Evolutionary conservation across 345 rosid species (phyloP), one percentile per base, ranked within the genome.

Genomic region (Murraya paniculata): DNA sequence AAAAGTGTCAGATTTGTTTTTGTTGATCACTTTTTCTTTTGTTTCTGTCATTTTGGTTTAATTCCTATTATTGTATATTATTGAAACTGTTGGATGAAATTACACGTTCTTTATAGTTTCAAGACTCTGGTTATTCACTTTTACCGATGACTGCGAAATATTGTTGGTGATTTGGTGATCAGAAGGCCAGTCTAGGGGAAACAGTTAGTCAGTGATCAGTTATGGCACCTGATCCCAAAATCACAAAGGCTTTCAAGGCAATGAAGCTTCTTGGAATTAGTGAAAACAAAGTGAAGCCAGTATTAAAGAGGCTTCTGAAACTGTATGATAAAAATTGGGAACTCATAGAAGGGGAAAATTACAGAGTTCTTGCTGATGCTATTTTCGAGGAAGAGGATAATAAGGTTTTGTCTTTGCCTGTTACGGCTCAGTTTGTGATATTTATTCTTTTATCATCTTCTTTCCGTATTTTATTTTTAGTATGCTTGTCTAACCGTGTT

Each of bases 321-420:
- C 16, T 94, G n/a, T 97, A 92, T 75, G 98, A 96, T 2, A 94
- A 82, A 57, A 94, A 97, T 25, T 94, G 98, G 97, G 93, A 86
- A 48, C 80, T 90, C 21, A 94, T 96, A 60, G 97, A 91, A 57
- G 91, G 82, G 41, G 99, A 94, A 75, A 91, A 91, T 71, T 97
- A 91, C 72, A 89, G 99, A 81, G 98, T 71, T 82, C 92, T 97
- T 53, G 93, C 88, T 27, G 99, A 94, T 85, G 97, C 98, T 53
- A 91, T 97, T 66, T 92, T 94, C 41, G 99, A 97, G 0, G 84
- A 77, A 25, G 92, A 94, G 75, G 98, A 96, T 14, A 50, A 75
- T 61, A 73, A 88, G 94, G 99, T 94, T 73, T 24, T 9, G 31
- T 50, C 41, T 62, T 21, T 69, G 11, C 55, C 33, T 30, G 24